Conservation (phyloP, 495 filamentous ascomycete genomes). For the Xylaria curta region DNA sequence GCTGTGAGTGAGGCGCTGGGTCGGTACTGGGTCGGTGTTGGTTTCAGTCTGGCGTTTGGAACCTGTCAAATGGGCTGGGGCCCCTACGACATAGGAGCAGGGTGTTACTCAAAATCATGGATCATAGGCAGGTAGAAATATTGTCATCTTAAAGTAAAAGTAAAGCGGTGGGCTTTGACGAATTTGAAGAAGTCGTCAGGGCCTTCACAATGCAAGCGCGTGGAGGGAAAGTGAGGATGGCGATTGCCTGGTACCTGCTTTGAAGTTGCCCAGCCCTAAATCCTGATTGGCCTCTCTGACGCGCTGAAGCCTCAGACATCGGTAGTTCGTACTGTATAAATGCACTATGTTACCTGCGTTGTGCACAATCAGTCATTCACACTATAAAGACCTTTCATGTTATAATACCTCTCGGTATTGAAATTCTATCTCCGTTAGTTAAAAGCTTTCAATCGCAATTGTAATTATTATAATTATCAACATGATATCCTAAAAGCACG, state of each 20-base stretch:
- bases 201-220: background rate
- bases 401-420: background rate
- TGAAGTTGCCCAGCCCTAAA: background rate
- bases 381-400: background rate
- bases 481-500: background rate
- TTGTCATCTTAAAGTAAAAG: too few species aligned
- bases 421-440: background rate
- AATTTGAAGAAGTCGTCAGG: background rate
- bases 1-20: background rate
- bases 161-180: too few species aligned
- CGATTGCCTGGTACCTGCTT: background rate
- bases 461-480: too few species aligned
- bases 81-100: background rate
- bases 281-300: slow-evolving; percentile 15
- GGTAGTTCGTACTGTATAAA: background rate
- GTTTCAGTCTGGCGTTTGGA: slow-evolving; percentile 11
- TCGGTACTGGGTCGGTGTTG: background rate
- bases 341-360: background rate
- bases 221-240: background rate
- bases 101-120: background rate
- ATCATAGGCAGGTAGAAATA: background rate
- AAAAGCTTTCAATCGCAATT: background rate
- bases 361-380: background rate
- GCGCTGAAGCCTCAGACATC: background rate
- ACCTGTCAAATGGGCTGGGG: background rate